Percentiles rank a stretch among this genome's conserved stretches.
phyloP scores from a whole-genome alignment of 768 basidiomycete genomes.

The Fomitopsis serialis region DNA sequence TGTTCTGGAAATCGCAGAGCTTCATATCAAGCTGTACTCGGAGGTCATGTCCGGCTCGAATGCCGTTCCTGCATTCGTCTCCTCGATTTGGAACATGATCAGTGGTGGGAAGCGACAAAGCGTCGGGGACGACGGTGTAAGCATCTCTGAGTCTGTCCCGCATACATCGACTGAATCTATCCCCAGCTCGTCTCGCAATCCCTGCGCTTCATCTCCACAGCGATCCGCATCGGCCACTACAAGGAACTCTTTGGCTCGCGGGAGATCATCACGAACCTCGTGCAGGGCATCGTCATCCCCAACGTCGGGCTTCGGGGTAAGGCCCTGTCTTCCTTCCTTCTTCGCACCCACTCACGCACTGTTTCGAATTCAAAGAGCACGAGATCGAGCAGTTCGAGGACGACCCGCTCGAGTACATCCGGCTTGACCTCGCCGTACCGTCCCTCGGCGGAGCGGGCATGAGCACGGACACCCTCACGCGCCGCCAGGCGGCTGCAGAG shows the following conservation, averaged over 20 bases:
- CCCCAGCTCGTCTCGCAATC: conserved; percentile 83
- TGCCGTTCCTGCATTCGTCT: conserved; percentile 71
- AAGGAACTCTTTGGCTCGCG: conserved; percentile 71
- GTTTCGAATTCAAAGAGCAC: conserved; percentile 42
- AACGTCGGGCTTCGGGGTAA: conserved; percentile 78
- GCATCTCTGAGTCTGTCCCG: too few species aligned
- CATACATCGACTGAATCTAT: background rate
- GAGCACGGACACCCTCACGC: conserved; percentile 70
- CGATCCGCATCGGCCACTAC: conserved; percentile 86
- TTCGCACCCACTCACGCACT: background rate
- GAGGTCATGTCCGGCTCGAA: conserved; percentile 64
- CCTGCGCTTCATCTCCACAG: conserved; percentile 85
- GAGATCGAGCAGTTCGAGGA: conserved; percentile 97
- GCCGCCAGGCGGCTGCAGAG: conserved; percentile 90
- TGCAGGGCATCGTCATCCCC: conserved; percentile 90
- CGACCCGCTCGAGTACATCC: conserved; percentile 92
- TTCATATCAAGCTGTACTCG: conserved; percentile 79
- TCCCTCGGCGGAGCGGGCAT: conserved; percentile 40
- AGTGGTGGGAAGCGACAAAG: conserved; percentile 65
- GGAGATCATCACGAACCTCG: conserved; percentile 78
- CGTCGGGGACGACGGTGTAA: conserved; percentile 69
- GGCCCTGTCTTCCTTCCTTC: conserved; percentile 7
- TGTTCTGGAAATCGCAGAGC: conserved; percentile 88
- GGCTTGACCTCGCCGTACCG: conserved; percentile 71
- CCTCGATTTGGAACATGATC: conserved; percentile 86